These are phyloP conservation scores for Ramularia endophylla DNA, from an alignment of 2,329 filamentous ascomycete genomes.

Conservation along the genomic window DNA sequence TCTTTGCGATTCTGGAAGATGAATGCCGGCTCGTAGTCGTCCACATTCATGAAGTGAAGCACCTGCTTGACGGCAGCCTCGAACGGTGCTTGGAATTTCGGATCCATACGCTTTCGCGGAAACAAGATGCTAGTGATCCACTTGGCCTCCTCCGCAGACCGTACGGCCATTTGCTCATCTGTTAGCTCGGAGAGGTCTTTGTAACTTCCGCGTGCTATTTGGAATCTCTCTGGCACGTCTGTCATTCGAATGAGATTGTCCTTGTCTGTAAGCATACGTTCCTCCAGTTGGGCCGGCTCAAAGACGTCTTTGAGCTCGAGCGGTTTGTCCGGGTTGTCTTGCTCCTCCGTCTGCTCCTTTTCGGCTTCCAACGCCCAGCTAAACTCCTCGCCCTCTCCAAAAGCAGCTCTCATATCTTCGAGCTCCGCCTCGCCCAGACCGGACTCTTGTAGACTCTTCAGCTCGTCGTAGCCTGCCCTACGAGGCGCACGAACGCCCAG, in stretches of 20 bases:
- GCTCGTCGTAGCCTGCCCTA: conserved; percentile 60
- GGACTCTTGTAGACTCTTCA: conserved; percentile 59
- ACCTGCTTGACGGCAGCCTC: conserved; percentile 85
- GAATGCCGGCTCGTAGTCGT: conserved; percentile 93
- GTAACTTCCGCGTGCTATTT: conserved; percentile 84
- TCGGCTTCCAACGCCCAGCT: conserved; percentile 89
- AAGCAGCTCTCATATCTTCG: conserved; percentile 94
- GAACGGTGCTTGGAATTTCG: conserved; percentile 74
- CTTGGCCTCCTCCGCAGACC: conserved; percentile 72
- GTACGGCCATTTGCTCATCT: conserved; percentile 60
- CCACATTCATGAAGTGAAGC: conserved; percentile 88
- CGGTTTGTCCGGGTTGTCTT: conserved; percentile 70
- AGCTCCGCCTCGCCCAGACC: conserved; percentile 87
- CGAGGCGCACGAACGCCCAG: conserved; percentile 79
- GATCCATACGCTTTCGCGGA: conserved; percentile 68
- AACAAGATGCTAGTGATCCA: conserved; percentile 92
- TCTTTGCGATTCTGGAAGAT: conserved; percentile 98
- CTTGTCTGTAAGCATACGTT: conserved; percentile 91
- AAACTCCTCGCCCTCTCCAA: conserved; percentile 93
- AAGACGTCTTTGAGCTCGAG: conserved; percentile 97
- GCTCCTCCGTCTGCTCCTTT: conserved; percentile 69
- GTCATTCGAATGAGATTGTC: conserved; percentile 84
- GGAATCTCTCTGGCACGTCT: conserved; percentile 91
- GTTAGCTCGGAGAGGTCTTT: conserved; percentile 67
- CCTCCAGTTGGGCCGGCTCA: conserved; percentile 87